Percentiles rank a stretch among this genome's conserved stretches.
phyloP scores from a whole-genome alignment of 306 rosid genomes.

The Casuarina equisetifolia region DNA sequence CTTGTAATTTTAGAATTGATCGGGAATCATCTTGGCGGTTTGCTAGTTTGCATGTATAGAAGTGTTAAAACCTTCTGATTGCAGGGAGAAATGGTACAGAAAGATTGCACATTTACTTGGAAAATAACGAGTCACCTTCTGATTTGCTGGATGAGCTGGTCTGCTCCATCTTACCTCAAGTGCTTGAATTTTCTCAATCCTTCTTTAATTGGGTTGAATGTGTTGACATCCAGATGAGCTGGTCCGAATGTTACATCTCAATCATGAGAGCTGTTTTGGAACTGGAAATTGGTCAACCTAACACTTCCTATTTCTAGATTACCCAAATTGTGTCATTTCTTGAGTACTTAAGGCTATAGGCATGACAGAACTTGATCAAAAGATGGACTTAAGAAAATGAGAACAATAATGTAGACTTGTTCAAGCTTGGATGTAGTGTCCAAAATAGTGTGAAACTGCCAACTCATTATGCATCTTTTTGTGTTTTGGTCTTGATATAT shows the following conservation, averaged over 20 bases:
- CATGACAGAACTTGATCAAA: not conserved
- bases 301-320: not conserved
- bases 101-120: slow-evolving; percentile 40
- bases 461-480: not conserved
- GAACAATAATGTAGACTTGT: not conserved
- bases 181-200: slow-evolving; percentile 4
- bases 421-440: not conserved
- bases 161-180: slow-evolving; percentile 34
- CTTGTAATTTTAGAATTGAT: not conserved
- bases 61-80: slow-evolving; percentile 2
- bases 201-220: not conserved
- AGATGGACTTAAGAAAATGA: slow-evolving; percentile 5
- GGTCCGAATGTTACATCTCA: not conserved
- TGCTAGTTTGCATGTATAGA: not conserved
- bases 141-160: slow-evolving; percentile 35
- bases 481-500: not conserved
- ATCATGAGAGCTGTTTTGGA: slow-evolving; percentile 8
- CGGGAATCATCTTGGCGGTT: not conserved
- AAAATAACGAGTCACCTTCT: slow-evolving; percentile 33
- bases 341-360: not conserved
- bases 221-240: not conserved
- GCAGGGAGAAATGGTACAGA: slow-evolving; percentile 42
- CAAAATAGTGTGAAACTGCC: not conserved
- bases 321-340: not conserved
- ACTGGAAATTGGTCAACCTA: not conserved